Base-by-base conservation (phyloP, 345 rosid species). In the Eucalyptus leucophloia region DNA sequence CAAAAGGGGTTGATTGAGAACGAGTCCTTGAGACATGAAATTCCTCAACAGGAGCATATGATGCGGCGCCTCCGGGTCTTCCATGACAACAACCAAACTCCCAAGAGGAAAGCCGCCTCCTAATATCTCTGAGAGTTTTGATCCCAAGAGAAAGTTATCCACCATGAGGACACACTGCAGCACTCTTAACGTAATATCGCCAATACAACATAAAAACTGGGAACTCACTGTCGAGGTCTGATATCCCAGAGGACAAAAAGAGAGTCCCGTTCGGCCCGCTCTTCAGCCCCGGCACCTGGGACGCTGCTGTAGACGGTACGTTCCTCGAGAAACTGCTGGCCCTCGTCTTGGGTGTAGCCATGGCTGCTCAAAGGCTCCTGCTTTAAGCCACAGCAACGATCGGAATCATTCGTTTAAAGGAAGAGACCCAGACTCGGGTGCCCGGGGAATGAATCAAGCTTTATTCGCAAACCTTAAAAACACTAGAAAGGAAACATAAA, bases 61-160 rank as follows among this genome's bases (percentile, higher is more conserved):
- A 96, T 98, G 99, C 17, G 99, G 99, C 21, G 99, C 97, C 92
- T 98, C 98, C 7, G 99, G 95, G 93, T 96, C 99, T 94, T 98
- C 98, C 99, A 98, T 97, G 90, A 98, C 95, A 96, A 98, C 93
- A 37, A 97, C 97, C 87, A 98, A 90, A 89, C 97, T 96, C 58
- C 99, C 99, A 88, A 98, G 88, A 90, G 98, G 91, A 91, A 95
- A 93, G 67, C 98, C 99, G 50, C 98, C 99, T 12, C 99, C 99
- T 21, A 97, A 87, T 85, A 97, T 96, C 92, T 91, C 99, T 96
- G 90, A 28, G 93, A 86, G 9, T 18, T 50, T 87, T 8, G 87
- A 51, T 30, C 11, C 86, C 87, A 87, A 60, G 51, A 87, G 85
- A 34, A 32, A 62, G 51, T 49, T 30, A n/a, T 3, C 0, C 80